Evolutionary conservation across 768 basidiomycete genomes (phyloP).

Genomic region (Pholiota microspora): DNA sequence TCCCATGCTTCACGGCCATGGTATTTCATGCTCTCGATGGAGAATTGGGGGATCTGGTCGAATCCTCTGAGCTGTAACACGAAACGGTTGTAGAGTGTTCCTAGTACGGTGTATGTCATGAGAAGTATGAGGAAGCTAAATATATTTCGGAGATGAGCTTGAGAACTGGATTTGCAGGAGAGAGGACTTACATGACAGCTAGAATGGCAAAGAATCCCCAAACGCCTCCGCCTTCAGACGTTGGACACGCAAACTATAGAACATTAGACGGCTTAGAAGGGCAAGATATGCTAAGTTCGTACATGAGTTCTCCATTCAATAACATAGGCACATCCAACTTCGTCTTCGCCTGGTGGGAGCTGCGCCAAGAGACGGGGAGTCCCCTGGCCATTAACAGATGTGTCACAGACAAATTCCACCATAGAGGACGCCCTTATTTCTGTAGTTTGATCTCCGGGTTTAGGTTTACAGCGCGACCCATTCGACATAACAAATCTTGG

Average conservation of each 20-base stretch:
- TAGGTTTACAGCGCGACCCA: constrained; percentile 64
- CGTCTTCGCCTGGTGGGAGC: constrained; percentile 62
- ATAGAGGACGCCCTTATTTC: constrained; percentile 57
- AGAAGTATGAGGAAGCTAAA: constrained; percentile 55
- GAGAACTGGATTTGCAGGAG: not conserved
- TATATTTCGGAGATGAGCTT: not conserved
- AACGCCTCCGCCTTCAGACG: constrained; percentile 49
- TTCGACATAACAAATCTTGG: constrained; percentile 56
- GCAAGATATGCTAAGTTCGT: constrained; percentile 20
- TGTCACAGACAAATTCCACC: constrained; percentile 78
- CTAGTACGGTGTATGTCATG: constrained; percentile 63
- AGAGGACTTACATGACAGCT: constrained; percentile 52
- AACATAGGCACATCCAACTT: constrained; percentile 71
- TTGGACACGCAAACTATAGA: constrained; percentile 68
- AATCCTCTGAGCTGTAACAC: constrained; percentile 69
- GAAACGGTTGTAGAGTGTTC: constrained; percentile 76
- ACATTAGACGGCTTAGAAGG: constrained; percentile 2
- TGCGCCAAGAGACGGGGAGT: constrained; percentile 57
- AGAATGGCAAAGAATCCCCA: constrained; percentile 56
- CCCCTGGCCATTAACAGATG: constrained; percentile 55
- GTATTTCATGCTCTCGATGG: constrained; percentile 48
- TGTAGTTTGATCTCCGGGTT: constrained; percentile 29
- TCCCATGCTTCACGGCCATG: constrained; percentile 42
- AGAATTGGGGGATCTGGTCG: constrained; percentile 71
- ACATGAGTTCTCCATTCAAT: constrained; percentile 87